Percentiles rank a stretch among this genome's conserved stretches.
Conservation (phyloP, 176 grass and related monocot species). For the Cymbopogon citratus region DNA sequence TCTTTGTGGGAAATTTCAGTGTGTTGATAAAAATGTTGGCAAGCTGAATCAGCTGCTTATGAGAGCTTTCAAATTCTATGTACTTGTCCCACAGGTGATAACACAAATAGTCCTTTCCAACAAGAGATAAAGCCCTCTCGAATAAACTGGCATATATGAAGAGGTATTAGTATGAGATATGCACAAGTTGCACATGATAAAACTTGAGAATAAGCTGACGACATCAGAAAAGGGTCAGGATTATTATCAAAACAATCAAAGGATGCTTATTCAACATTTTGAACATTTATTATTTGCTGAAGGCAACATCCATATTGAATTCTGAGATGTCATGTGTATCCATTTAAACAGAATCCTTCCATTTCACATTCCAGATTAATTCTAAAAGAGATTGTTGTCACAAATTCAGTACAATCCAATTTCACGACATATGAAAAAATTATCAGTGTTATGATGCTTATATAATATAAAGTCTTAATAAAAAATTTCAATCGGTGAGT, state of each 20-base stretch:
- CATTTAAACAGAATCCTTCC: neutral
- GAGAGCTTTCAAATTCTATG: constrained; percentile 73
- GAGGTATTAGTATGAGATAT: neutral
- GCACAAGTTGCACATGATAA: constrained; percentile 5
- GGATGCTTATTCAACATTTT: neutral
- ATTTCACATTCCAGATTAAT: constrained; percentile 4
- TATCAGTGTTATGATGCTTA: neutral
- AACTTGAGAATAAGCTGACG: constrained; percentile 15
- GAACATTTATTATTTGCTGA: neutral
- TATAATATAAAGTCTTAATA: neutral
- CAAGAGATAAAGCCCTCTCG: constrained; percentile 70
- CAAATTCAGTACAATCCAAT: neutral
- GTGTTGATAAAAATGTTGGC: constrained; percentile 67
- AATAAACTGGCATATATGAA: constrained; percentile 60
- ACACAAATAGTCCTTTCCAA: constrained; percentile 82
- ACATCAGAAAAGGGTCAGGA: constrained; percentile 15
- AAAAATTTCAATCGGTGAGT: neutral
- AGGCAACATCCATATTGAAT: neutral
- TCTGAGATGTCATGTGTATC: neutral
- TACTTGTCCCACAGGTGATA: constrained; percentile 83
- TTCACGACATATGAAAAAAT: neutral
- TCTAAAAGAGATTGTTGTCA: neutral
- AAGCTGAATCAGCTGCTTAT: constrained; percentile 72
- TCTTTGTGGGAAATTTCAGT: constrained; percentile 84
- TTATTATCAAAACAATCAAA: neutral